phyloP scores from a whole-genome alignment of 805 yeast genomes.

The Debaryomyces castellii region DNA sequence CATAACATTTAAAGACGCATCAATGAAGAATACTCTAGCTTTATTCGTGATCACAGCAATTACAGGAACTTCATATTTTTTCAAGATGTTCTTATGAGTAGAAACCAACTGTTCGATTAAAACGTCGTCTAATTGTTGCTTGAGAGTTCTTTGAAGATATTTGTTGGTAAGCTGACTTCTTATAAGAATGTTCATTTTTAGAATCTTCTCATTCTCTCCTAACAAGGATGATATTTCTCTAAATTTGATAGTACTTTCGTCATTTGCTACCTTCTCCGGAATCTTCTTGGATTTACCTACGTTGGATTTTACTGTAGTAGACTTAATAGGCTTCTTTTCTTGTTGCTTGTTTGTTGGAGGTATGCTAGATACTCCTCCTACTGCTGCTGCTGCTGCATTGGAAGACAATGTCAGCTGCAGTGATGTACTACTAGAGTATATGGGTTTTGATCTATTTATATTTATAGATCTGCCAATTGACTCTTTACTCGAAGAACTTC shows the following conservation, averaged over 20 bases:
- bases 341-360: not conserved
- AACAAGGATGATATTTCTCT: slow-evolving; percentile 34
- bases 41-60: slow-evolving; percentile 38
- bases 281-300: not conserved
- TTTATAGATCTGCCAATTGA: not conserved
- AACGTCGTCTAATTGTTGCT: slow-evolving; percentile 26
- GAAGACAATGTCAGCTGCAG: not conserved
- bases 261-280: not conserved
- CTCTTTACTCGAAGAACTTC: not conserved
- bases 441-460: not conserved
- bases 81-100: slow-evolving; percentile 19
- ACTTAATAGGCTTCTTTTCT: not conserved
- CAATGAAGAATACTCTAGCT: slow-evolving; percentile 43
- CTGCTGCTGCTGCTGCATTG: not conserved
- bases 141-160: slow-evolving; percentile 15
- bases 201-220: slow-evolving; percentile 34
- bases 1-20: slow-evolving; percentile 30
- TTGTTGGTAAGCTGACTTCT: slow-evolving; percentile 35
- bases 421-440: not conserved
- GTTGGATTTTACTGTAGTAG: not conserved
- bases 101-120: slow-evolving; percentile 32
- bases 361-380: not conserved
- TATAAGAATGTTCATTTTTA: slow-evolving; percentile 38
- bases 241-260: slow-evolving; percentile 21
- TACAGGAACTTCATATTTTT: slow-evolving; percentile 25